Evolutionary conservation across 2,329 filamentous ascomycete genomes (phyloP), one percentile per base, ranked within the genome.

Genomic region (Fusarium nematophilum): DNA sequence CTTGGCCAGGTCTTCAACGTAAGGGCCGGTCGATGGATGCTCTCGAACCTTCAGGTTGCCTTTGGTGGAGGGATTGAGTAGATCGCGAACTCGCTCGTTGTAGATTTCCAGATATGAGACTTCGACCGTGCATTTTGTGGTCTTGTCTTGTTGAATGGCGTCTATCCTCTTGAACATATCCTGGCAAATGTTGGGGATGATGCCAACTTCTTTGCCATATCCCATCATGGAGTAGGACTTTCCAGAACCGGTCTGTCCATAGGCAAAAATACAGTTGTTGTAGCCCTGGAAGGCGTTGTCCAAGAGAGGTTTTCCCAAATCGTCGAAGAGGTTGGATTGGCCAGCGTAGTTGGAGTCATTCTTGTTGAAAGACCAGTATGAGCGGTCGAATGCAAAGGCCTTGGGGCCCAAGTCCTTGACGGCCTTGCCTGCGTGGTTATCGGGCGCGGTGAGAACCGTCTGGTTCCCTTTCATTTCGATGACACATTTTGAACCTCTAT

Each of bases 221-320:
- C 95, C 95, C 95, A 99, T 99, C 94, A 99, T 99, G 26, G 93
- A 97, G 77, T 99, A 99, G 13, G 93, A 97, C 79, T 99, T 99
- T 77, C 95, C 95, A 1, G 95, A 98, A 66, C 95, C 95, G 2
- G 95, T 99, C 80, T 99, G 95, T 14, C 95, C 95, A 73, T 99
- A 99, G 11, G 95, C 95, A 74, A 99, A 99, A 72, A 99, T 99
- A 83, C 95, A 99, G 77, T 98, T 99, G 82, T 99, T 98, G 81
- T 98, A 99, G 37, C 95, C 95, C 71, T 94, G 88, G 73, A 99
- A 99, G 14, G 95, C 95, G 85, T 99, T 99, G 79, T 99, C 94
- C 66, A 99, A 84, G 54, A 99, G 83, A 47, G 95, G 95, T 67
- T 88, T 86, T 60, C 95, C 95, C 61, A 99, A 79, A 73, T 98